A percentile compares a stretch with the other conserved stretches of the same genome.
Evolutionary conservation across 768 basidiomycete genomes (phyloP).

Genomic region (Lactifluus pinguis): DNA sequence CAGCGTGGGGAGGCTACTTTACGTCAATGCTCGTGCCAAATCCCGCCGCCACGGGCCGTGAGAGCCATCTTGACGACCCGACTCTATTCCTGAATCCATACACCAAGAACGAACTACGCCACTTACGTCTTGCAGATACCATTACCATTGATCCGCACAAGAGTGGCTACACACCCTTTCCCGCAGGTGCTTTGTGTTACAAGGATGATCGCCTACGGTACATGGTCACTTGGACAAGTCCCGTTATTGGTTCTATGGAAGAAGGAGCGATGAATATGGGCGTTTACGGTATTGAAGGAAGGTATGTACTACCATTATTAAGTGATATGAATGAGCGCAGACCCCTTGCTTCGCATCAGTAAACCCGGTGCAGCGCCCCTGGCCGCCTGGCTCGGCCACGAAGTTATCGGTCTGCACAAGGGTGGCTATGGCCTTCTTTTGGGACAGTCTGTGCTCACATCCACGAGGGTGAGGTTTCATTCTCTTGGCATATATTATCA

Average conservation of each 20-base stretch:
- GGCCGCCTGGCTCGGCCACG: conserved; percentile 31
- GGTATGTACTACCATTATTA: conserved; percentile 23
- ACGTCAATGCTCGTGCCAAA: conserved; percentile 24
- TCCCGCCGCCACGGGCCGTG: neutral
- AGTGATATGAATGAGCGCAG: neutral
- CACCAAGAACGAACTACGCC: conserved; percentile 26
- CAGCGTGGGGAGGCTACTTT: conserved; percentile 43
- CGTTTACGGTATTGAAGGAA: conserved; percentile 40
- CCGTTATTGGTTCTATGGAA: conserved; percentile 27
- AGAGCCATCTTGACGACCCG: conserved; percentile 19
- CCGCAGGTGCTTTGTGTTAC: conserved; percentile 35
- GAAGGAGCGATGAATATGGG: conserved; percentile 30
- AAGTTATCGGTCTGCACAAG: conserved; percentile 33
- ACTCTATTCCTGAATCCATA: conserved; percentile 24
- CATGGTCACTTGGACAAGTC: conserved; percentile 32
- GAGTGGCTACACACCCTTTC: conserved; percentile 36
- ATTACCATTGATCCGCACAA: conserved; percentile 38
- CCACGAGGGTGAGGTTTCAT: conserved; percentile 26
- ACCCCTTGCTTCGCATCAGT: conserved; percentile 21
- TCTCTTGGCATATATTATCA: neutral
- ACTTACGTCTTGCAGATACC: conserved; percentile 27
- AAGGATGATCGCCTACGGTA: conserved; percentile 30
- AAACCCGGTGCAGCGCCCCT: conserved; percentile 40
- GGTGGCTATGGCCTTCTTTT: conserved; percentile 33
- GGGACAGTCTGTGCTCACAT: conserved; percentile 32